phyloP scores from a whole-genome alignment of 139 green algal species.

The Chlamydomonas sphaeroides region DNA sequence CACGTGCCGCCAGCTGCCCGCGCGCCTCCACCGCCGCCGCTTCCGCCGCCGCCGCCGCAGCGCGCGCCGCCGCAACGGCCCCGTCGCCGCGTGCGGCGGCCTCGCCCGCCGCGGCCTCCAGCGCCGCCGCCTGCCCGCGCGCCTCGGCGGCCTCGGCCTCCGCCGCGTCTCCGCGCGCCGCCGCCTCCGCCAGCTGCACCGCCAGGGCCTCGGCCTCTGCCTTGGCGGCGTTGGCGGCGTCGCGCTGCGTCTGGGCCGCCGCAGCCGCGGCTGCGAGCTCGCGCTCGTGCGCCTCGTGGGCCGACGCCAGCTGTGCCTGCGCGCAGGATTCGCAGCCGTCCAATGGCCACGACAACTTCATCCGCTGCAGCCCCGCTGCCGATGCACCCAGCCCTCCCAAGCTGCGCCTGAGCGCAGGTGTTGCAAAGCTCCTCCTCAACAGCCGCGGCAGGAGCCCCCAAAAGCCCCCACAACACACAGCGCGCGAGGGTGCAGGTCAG shows the following conservation, averaged over 20 bases:
- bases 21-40: background rate
- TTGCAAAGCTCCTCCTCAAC: too few relatives aligned
- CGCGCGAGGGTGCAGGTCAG: too few relatives aligned
- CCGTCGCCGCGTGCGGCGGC: background rate
- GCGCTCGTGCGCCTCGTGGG: background rate
- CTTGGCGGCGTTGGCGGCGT: background rate
- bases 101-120: conserved; percentile 1
- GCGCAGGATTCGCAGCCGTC: too few relatives aligned
- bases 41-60: background rate
- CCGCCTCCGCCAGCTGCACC: background rate
- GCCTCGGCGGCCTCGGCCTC: background rate
- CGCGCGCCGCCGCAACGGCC: background rate
- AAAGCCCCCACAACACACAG: too few relatives aligned
- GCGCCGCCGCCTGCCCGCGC: background rate
- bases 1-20: background rate
- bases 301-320: conserved; percentile 19
- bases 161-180: background rate
- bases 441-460: too few relatives aligned
- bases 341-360: too few relatives aligned
- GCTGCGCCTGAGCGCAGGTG: too few relatives aligned
- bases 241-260: background rate
- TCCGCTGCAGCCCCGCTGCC: too few relatives aligned
- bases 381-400: too few relatives aligned
- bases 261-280: background rate
- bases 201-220: background rate